These are phyloP conservation scores for Mallotus nudiflorus DNA, from an alignment of 345 rosid species.

Conservation along the genomic window DNA sequence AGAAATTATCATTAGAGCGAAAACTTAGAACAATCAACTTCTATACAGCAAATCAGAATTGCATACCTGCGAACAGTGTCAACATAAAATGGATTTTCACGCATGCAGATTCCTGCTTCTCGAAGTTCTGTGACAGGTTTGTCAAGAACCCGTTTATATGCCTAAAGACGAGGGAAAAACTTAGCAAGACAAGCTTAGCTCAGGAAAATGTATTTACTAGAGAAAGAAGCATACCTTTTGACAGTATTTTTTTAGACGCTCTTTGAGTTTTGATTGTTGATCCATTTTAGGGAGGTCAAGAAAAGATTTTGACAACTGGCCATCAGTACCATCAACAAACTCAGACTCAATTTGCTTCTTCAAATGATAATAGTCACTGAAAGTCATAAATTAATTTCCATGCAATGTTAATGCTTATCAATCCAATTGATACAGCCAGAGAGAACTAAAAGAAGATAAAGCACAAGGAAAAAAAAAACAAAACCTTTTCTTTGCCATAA, in stretches of 20 bases:
- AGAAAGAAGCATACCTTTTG: conserved; percentile 64
- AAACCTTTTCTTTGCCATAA: conserved; percentile 85
- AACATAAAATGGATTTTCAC: conserved; percentile 89
- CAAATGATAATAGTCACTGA: conserved; percentile 91
- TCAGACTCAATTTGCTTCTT: conserved; percentile 96
- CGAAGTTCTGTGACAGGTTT: conserved; percentile 91
- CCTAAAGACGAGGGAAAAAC: conserved; percentile 44
- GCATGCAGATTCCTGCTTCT: conserved; percentile 99
- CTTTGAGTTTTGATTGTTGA: conserved; percentile 75
- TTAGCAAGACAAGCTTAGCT: conserved; percentile 22
- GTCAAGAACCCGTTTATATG: conserved; percentile 78
- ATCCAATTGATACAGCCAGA: conserved; percentile 15
- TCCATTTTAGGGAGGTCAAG: conserved; percentile 82
- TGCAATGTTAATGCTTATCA: conserved; percentile 21
- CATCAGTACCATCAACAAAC: conserved; percentile 58
- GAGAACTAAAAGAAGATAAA: conserved; percentile 5
- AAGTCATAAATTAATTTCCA: conserved; percentile 22
- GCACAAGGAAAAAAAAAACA: not conserved
- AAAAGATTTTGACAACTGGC: conserved; percentile 69
- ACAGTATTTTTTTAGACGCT: conserved; percentile 81
- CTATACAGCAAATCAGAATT: too few relatives aligned
- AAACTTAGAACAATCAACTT: too few relatives aligned
- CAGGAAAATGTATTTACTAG: conserved; percentile 16
- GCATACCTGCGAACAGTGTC: conserved; percentile 93
- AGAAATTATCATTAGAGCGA: too few relatives aligned